Evolutionary conservation across 169 alveolate genomes (phyloP), one percentile per base, ranked within the genome.

Genomic region (Besnoitia besnoiti): DNA sequence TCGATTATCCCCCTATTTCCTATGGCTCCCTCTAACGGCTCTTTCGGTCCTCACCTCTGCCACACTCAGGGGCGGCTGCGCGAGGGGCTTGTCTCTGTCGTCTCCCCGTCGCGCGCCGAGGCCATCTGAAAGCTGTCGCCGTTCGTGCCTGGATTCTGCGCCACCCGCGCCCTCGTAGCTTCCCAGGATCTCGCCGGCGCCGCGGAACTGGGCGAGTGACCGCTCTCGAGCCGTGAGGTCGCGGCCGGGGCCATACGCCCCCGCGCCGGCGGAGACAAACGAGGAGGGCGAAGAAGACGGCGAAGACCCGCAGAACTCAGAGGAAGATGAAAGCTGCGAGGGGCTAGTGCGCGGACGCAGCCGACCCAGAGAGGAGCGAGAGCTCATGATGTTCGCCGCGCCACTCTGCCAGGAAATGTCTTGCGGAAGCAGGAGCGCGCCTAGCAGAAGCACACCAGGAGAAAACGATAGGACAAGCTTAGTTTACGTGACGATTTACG

Each of bases 381-480:
- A 0, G 39, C 87, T 42, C 61, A 77, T 51, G 24, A 77, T 55
- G 40, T 55, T 44, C 87, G 87, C 87, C 0, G 87, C 87, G 87
- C 87, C 40, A 37, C 87, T 77, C 37, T 77, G 49, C 87, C 87
- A 77, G 59, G 61, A 37, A 24, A 77, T 44, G 4, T 39, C 87
- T 21, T 40, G 87, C n/a, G 87, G 87, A 10, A 75, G 30, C 49
- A 77, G 87, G 40, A 2, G 87, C 49, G n/a, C n/a, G n/a, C n/a
- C n/a, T n/a, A n/a, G n/a, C n/a, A n/a, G n/a, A n/a, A n/a, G n/a
- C n/a, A n/a, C n/a, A n/a, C n/a, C n/a, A n/a, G n/a, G n/a, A n/a
- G n/a, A n/a, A n/a, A n/a, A n/a, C n/a, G n/a, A n/a, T n/a, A n/a
- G n/a, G n/a, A n/a, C n/a, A n/a, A n/a, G n/a, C n/a, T n/a, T n/a